Base-by-base conservation (phyloP, 2,329 filamentous ascomycete genomes). In the Polytolypa hystricis region DNA sequence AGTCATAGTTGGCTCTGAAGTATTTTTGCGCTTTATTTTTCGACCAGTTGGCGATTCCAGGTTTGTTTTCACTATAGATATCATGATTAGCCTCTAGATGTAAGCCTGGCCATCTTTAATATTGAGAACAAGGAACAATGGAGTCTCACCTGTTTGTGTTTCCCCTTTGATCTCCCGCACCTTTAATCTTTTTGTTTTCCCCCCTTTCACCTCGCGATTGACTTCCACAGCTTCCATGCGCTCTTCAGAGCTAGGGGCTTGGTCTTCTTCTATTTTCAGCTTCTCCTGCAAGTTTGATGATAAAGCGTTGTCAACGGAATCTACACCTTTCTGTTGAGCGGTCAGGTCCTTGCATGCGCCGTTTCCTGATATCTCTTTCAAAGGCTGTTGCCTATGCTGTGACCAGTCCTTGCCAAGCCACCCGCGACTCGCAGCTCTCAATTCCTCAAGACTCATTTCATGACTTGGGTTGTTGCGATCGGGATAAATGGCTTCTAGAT, bases 1-100 rank as follows among this genome's bases (percentile, higher is more conserved):
- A 1, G 91, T 98, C 87, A 98, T 95, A 2, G 91, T 98, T n/a
- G 87, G 84, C 58, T 96, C 89, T 23, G 69, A 63, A 8, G 70
- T 70, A 35, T 78, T 79, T 56, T 82, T 91, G 57, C 84, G 84
- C 45, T 79, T 81, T 38, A 89, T 71, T 58, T 93, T 96, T 3
- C 77, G 78, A n/a, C 79, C 75, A 0, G 83, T 83, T 0, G 87
- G 89, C 2, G 89, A 95, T 51, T 91, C 84, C 37, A 96, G 67
- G 49, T 95, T 95, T 39, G 86, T 81, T 69, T 93, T 91, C 59
- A 96, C 85, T 91, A 47, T n/a, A 36, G n/a, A n/a, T n/a, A n/a
- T n/a, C n/a, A n/a, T n/a, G n/a, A n/a, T n/a, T n/a, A n/a, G n/a
- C n/a, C n/a, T n/a, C n/a, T n/a, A n/a, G n/a, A n/a, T n/a, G n/a